Evolutionary conservation across 257 asterid genomes (phyloP).

Genomic region (Cinchona pubescens): DNA sequence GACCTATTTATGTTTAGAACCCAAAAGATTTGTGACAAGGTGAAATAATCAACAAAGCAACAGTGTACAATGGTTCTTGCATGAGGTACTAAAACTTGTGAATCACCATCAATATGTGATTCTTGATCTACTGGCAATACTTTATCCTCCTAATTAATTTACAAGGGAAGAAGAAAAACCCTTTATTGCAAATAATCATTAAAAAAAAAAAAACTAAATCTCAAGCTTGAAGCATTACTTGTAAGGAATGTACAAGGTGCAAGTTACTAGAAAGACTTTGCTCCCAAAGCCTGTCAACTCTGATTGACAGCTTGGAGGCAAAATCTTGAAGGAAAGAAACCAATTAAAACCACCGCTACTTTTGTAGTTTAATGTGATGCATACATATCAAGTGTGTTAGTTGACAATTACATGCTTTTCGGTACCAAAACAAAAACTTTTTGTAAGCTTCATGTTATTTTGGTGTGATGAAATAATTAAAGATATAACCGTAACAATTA

Average conservation of each 20-base stretch:
- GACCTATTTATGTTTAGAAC: no score
- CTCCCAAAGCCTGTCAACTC: background rate
- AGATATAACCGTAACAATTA: conserved; percentile 11
- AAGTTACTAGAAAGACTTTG: background rate
- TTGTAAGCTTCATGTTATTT: background rate
- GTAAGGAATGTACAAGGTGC: background rate
- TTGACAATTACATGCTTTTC: conserved; percentile 16
- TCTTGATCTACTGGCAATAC: no score
- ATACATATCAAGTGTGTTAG: background rate
- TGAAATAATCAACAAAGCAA: no score
- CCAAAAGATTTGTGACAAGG: no score
- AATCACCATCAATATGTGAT: no score
- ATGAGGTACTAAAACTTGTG: no score
- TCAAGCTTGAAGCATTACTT: background rate
- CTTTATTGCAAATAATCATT: no score
- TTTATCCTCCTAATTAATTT: no score
- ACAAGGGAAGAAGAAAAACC: no score
- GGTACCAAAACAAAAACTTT: background rate
- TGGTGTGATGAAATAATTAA: background rate
- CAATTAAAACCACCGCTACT: background rate
- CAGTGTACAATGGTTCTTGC: no score
- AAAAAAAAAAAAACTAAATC: no score
- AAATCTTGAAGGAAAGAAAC: background rate
- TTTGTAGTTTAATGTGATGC: background rate
- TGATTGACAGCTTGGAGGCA: background rate